Evolutionary conservation across 805 yeast species (phyloP), one percentile per base, ranked within the genome.

Genomic region (Yarrowia keelungensis): DNA sequence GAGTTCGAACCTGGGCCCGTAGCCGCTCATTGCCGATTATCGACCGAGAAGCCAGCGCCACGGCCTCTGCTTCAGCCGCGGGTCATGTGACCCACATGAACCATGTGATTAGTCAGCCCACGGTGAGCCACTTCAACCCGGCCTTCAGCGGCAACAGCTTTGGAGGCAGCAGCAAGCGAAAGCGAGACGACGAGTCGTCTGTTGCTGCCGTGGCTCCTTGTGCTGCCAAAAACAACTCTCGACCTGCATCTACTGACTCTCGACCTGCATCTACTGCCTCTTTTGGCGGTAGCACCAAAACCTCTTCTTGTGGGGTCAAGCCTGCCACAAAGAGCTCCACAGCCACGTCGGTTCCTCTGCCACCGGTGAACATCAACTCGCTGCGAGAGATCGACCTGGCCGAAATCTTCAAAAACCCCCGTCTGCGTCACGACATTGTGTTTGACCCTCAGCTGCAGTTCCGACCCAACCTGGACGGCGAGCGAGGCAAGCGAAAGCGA

Each of bases 381-480:
- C 82, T 93, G 72, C 87, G 89, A 73, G 97, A 92, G 76, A 90
- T 93, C 69, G 98, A 93, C 75, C 79, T 93, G 56, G 90, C 90
- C 71, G 97, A 92, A 75, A 93, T 94, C 67, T 82, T 93, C 73
- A 91, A 90, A 75, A 93, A 93, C 78, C 97, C 97, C 3, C 97
- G 92, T 77, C 81, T 93, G 69, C 85, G 98, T 71, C 98, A 93
- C 78, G 98, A 94, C 77, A 91, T 94, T 67, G 83, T 92, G 14
- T 93, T 93, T 76, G 97, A 93, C 79, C 96, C 97, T 16, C 91
- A 90, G 75, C 81, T 93, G 70, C 97, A 92, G 80, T 91, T 93
- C 78, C 85, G 98, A 76, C 97, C 97, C 38, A 91, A 91, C 75
- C 81, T 92, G 72, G 97, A 91, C 76, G 97, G 97, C 65, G 98